Base-by-base conservation (phyloP, 805 yeast genomes). In the Candida parachauliodes region DNA sequence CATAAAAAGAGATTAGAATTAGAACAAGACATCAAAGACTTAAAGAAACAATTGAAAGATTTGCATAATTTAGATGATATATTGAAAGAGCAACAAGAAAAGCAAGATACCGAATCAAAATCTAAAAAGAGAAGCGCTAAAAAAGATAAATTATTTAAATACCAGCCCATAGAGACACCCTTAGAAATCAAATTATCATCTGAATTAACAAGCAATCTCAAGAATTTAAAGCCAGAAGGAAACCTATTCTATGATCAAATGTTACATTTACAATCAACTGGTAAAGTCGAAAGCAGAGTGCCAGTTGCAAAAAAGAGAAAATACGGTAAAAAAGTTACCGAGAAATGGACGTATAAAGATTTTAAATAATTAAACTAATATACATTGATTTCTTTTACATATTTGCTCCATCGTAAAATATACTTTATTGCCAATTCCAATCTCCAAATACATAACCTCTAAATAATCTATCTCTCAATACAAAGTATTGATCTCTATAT, bases 281-380 rank as follows among this genome's bases (percentile, higher is more conserved):
- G 98, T 49, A 77, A 82, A 54, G 72, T 93, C 39, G 98, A 91
- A 61, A 71, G 95, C 5, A 78, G 97, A 63, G 74, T 81, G 25
- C 86, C 83, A 9, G 79, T 76, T 41, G 72, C 70, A 47, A 78
- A 77, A 58, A 77, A 69, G 58, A 76, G 83, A 55, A 81, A 77
- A 57, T 83, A 81, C 54, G 72, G 79, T 49, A 82, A 74, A 42
- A 87, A 83, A 70, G 63, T 83, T 44, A 84, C 95, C 21, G 96
- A 91, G 60, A 91, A 89, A 65, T 88, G 95, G 94, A 76, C 89
- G 23, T 86, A 84, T 65, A 91, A 91, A 67, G 95, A 91, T 63
- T 86, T 85, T 55, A 81, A 82, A 63, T 82, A 68, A 52, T 16
- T 12, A 12, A 32, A 14, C 14, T 16, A 7, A 7, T 11, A 18